Evolutionary conservation across 176 grass and related monocot species (phyloP).

Genomic region (Phragmites australis): DNA sequence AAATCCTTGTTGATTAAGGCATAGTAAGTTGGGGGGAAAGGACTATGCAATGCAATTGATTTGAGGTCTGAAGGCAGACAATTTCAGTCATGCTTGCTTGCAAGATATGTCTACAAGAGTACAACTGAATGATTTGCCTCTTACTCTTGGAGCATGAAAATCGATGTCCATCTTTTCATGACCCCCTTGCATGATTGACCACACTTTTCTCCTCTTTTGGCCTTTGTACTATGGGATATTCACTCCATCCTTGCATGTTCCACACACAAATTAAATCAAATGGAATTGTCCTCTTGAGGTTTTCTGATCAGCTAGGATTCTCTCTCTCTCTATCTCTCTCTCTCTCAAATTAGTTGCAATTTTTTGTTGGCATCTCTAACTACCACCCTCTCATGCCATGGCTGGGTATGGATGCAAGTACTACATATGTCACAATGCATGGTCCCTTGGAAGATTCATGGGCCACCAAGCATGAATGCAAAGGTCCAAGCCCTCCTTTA

Average conservation of each 20-base stretch:
- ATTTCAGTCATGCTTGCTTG: constrained; percentile 38
- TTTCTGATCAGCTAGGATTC: neutral
- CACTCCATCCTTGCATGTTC: neutral
- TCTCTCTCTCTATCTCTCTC: constrained; percentile 13
- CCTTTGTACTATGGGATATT: constrained; percentile 39
- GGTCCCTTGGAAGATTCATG: constrained; percentile 63
- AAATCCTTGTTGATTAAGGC: neutral
- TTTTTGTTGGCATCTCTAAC: constrained; percentile 56
- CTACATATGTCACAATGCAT: constrained; percentile 38
- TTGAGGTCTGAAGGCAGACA: neutral
- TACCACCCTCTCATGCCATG: constrained; percentile 23
- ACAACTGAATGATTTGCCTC: constrained; percentile 45
- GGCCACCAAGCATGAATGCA: constrained; percentile 29
- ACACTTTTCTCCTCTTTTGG: constrained; percentile 41
- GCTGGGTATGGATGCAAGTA: constrained; percentile 21
- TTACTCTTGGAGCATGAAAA: constrained; percentile 47
- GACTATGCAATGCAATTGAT: neutral
- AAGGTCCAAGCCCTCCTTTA: constrained; percentile 48
- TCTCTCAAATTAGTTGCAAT: constrained; percentile 33
- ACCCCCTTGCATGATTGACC: constrained; percentile 39
- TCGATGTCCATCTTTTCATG: constrained; percentile 43
- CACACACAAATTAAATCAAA: neutral
- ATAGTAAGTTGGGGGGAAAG: neutral
- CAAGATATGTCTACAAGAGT: constrained; percentile 34
- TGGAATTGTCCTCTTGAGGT: neutral